Evolutionary conservation across 169 alveolate genomes (phyloP), one percentile per base, ranked within the genome.

Genomic region (Cryptosporidium felis): DNA sequence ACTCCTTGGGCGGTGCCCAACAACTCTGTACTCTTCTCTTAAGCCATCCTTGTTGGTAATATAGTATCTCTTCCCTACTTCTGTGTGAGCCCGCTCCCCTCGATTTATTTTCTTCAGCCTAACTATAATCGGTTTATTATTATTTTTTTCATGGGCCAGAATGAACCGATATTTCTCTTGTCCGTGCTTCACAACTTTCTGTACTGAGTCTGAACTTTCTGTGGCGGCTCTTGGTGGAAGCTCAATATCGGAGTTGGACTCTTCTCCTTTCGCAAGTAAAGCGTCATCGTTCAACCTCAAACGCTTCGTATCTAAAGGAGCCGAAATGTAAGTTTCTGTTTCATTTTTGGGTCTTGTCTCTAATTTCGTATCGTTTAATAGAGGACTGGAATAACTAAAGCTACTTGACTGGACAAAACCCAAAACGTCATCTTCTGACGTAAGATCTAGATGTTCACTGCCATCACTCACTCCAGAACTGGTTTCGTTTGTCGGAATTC

Each of bases 351-450:
- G n/a, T 10, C 6, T 0, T 34, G 47, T 16, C 14, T 28, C 51
- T 36, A n/a, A n/a, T n/a, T n/a, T n/a, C n/a, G n/a, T n/a, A n/a
- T n/a, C n/a, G n/a, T n/a, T n/a, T n/a, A n/a, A n/a, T n/a, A n/a
- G n/a, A n/a, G n/a, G 42, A 12, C 79, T 60, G 9, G 53, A 60
- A 38, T 60, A 38, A 0, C 18, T 40, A 36, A 30, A 2, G 18
- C 56, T 60, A n/a, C 79, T 60, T 1, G 81, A 65, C 18, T 18
- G 81, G 8, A 46, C n/a, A 47, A 65, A 65, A 9, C 81, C 81
- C 16, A 65, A 28, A 1, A 65, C 81, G 6, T 65, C 81, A 10
- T 62, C 80, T 6, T 62, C 10, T 14, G 60, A 56, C 32, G 21
- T 28, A n/a, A n/a, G n/a, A n/a, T n/a, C n/a, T n/a, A n/a, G n/a